Percentiles rank a stretch among this genome's conserved stretches.
Conservation (phyloP, 2,329 filamentous ascomycete genomes). For the Immersiporthe knoxdaviesiana region DNA sequence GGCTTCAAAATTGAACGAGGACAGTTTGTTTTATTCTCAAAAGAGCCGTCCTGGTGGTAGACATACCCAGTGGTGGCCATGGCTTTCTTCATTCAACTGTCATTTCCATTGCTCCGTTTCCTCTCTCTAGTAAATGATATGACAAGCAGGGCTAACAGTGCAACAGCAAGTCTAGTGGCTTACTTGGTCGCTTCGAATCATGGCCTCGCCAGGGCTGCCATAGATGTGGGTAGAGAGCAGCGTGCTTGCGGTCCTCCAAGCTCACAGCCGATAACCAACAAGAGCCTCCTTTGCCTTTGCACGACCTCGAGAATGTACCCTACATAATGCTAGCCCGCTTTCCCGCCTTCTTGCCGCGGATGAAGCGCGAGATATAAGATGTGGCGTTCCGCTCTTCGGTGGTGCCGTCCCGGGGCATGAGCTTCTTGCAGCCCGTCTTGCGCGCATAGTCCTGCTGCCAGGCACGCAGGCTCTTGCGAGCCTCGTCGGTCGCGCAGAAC, state of each 20-base stretch:
- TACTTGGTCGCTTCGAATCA: neutral
- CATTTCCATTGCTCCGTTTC: neutral
- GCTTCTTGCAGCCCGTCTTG: constrained; percentile 39
- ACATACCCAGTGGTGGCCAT: neutral
- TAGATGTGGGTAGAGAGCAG: neutral
- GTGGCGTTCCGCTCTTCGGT: constrained; percentile 34
- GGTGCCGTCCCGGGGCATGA: constrained; percentile 46
- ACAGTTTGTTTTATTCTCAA: no score
- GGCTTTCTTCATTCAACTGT: neutral
- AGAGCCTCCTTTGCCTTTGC: neutral
- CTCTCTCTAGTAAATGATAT: neutral
- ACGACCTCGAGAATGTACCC: neutral
- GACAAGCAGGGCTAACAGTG: constrained; percentile 6
- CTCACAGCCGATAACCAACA: neutral
- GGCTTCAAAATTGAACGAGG: neutral
- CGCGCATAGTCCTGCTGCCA: constrained; percentile 57
- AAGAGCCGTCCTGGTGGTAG: neutral
- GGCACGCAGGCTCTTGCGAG: constrained; percentile 49
- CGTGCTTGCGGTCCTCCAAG: neutral
- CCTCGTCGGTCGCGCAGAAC: constrained; percentile 52
- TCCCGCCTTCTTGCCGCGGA: constrained; percentile 20
- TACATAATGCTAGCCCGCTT: constrained; percentile 32
- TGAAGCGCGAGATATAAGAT: constrained; percentile 24
- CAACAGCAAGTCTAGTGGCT: neutral
- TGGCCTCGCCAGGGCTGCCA: neutral